phyloP scores from a whole-genome alignment of 108 stramenopile species.

The Mayamaea pseudoterrestris region DNA sequence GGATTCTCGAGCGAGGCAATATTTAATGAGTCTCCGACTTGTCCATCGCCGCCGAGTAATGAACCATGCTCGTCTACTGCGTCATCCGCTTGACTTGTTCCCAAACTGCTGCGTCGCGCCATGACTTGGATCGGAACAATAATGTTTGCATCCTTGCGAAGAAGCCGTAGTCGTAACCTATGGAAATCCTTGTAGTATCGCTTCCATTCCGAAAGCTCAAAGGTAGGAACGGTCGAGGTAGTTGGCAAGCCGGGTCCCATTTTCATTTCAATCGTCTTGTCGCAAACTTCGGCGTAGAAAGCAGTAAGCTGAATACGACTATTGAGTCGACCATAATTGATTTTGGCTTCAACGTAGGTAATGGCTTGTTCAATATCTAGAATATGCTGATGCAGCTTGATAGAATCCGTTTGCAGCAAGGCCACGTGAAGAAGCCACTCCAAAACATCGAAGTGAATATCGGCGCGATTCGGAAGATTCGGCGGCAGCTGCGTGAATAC shows the following conservation, averaged over 20 bases:
- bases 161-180: too few relatives aligned
- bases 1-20: too few relatives aligned
- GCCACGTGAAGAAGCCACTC: constrained; percentile 2
- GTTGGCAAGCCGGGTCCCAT: background rate
- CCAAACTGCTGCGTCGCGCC: too few relatives aligned
- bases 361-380: background rate
- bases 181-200: too few relatives aligned
- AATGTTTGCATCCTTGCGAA: too few relatives aligned
- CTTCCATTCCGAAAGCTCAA: too few relatives aligned
- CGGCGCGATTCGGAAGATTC: background rate
- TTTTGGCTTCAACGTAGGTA: background rate
- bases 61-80: background rate
- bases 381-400: background rate
- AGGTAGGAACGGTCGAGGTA: too few relatives aligned
- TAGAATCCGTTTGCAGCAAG: constrained; percentile 3
- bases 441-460: background rate
- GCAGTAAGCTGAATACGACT: background rate
- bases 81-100: background rate
- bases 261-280: background rate
- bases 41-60: background rate
- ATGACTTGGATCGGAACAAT: too few relatives aligned
- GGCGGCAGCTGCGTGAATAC: constrained; percentile 3
- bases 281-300: background rate
- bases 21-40: background rate
- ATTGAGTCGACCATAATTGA: too few relatives aligned